Evolutionary conservation across 2,329 filamentous ascomycete species (phyloP).

Genomic region (Ascomycota sp.): DNA sequence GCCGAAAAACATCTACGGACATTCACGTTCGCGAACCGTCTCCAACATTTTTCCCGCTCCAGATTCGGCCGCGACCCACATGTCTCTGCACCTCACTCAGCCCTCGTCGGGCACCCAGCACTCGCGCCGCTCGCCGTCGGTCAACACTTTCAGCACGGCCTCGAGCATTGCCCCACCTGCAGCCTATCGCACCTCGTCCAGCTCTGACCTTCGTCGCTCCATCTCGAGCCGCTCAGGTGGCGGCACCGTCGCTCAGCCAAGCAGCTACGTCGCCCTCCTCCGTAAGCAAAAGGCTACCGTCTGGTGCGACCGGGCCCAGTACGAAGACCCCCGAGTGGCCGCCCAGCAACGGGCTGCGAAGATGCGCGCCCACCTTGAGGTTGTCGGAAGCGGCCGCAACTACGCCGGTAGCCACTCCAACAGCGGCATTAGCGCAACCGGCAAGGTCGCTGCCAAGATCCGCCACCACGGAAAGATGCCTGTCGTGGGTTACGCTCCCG

Average conservation of each 20-base stretch:
- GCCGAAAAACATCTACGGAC: slow-evolving; percentile 22
- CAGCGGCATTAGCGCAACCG: slow-evolving; percentile 39
- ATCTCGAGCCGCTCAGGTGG: slow-evolving; percentile 64
- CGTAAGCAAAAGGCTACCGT: slow-evolving; percentile 94
- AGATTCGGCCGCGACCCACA: slow-evolving; percentile 4
- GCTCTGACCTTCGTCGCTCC: slow-evolving; percentile 47
- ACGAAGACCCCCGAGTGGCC: slow-evolving; percentile 67
- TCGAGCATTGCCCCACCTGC: slow-evolving; percentile 44
- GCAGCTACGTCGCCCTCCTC: slow-evolving; percentile 88
- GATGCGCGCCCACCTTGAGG: slow-evolving; percentile 65
- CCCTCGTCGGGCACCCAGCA: slow-evolving; percentile 1
- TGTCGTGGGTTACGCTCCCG: slow-evolving; percentile 58
- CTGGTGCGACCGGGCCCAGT: slow-evolving; percentile 89
- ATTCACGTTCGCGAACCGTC: slow-evolving; percentile 34
- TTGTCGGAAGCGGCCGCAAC: slow-evolving; percentile 41
- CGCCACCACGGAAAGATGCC: slow-evolving; percentile 68
- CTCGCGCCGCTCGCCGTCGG: slow-evolving; percentile 37
- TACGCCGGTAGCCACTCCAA: slow-evolving; percentile 28
- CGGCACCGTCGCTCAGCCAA: slow-evolving; percentile 29
- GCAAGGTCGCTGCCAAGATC: slow-evolving; percentile 66
- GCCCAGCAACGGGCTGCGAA: slow-evolving; percentile 77
- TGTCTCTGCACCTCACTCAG: slow-evolving; percentile 1
- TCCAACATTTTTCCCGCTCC: slow-evolving; percentile 28
- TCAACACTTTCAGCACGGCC: slow-evolving; percentile 49
- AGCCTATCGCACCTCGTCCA: slow-evolving; percentile 34